phyloP scores from a whole-genome alignment of 1,284 basidiomycete genomes.

The Pyrrhoderma lamaoense region DNA sequence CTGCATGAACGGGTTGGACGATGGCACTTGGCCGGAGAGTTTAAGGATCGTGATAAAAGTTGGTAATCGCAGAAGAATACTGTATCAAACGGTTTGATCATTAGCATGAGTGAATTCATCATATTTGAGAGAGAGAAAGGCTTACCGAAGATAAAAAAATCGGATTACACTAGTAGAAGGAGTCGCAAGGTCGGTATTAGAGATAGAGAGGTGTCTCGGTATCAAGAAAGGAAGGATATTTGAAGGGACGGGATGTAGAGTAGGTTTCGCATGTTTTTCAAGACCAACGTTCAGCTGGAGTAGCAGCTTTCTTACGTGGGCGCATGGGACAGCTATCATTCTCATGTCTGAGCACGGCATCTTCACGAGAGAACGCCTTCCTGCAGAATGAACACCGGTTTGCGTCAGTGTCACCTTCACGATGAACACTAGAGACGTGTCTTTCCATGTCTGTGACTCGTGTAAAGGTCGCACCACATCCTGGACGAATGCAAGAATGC shows the following conservation, averaged over 20 bases:
- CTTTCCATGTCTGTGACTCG: conserved; percentile 18
- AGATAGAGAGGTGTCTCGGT: background rate
- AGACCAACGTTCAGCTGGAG: conserved; percentile 6
- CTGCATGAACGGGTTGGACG: background rate
- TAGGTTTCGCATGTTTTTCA: background rate
- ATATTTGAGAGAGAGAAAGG: background rate
- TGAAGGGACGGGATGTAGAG: background rate
- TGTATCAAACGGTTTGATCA: background rate
- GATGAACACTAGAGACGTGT: conserved; percentile 16
- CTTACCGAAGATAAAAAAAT: background rate
- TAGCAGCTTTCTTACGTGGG: conserved; percentile 13
- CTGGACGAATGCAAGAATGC: conserved; percentile 13
- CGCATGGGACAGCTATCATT: conserved; percentile 18
- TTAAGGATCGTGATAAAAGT: background rate
- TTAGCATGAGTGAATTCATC: background rate
- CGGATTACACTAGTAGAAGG: background rate
- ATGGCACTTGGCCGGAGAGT: too few relatives aligned
- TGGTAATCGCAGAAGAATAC: background rate
- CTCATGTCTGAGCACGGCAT: conserved; percentile 18
- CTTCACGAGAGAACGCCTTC: conserved; percentile 18
- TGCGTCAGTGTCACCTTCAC: conserved; percentile 9
- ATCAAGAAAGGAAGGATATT: background rate
- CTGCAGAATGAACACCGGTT: conserved; percentile 17
- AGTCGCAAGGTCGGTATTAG: background rate
- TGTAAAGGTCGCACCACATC: conserved; percentile 16